Conservation (phyloP, 192 early-diverging fungal genomes). For the Coemansia erecta region DNA sequence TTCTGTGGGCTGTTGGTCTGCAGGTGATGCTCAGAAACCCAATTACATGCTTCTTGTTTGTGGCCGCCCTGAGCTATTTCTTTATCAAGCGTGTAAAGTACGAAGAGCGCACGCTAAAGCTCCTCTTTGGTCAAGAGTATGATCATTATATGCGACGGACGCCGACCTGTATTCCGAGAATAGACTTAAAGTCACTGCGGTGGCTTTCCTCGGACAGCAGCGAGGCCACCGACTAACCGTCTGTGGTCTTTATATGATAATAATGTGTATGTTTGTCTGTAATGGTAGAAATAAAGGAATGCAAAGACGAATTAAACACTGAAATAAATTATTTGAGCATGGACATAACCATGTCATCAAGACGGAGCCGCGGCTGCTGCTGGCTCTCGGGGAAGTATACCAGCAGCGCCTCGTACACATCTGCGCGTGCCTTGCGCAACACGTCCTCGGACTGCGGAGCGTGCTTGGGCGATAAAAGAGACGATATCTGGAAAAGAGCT, state of each 20-base stretch:
- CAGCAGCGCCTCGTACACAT: slow-evolving; percentile 41
- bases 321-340: slow-evolving; percentile 7
- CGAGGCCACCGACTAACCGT: no score
- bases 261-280: no score
- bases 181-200: no score
- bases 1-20: slow-evolving; percentile 81
- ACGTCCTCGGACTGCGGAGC: slow-evolving; percentile 5
- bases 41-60: slow-evolving; percentile 66
- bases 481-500: slow-evolving; percentile 37
- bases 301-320: background rate
- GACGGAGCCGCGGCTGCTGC: slow-evolving; percentile 29
- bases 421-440: slow-evolving; percentile 24
- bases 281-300: slow-evolving; percentile 1
- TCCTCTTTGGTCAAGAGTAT: slow-evolving; percentile 85
- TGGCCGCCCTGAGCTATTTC: slow-evolving; percentile 65
- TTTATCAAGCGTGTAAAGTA: slow-evolving; percentile 73
- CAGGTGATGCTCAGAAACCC: slow-evolving; percentile 82
- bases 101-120: slow-evolving; percentile 72
- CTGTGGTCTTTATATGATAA: no score
- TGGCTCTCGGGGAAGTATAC: slow-evolving; percentile 32
- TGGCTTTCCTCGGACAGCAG: no score
- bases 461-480: background rate
- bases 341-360: slow-evolving; percentile 18
- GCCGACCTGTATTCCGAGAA: slow-evolving; percentile 64
- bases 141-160: slow-evolving; percentile 62